Conservation (phyloP, 2,329 filamentous ascomycete genomes). For the Talaromyces sp. region DNA sequence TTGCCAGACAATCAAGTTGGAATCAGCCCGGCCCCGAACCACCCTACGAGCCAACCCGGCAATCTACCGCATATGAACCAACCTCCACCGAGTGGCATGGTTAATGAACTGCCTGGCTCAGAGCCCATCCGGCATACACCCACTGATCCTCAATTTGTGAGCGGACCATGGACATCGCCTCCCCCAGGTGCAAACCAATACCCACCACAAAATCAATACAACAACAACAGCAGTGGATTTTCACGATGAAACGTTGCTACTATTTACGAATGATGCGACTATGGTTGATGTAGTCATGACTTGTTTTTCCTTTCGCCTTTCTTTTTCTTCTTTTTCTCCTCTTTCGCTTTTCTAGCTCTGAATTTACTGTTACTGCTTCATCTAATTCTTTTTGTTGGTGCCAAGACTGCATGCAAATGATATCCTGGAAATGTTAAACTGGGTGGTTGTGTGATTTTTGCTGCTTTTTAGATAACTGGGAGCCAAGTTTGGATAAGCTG, state of each 20-base stretch:
- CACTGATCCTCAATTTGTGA: conserved; percentile 26
- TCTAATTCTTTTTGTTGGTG: neutral
- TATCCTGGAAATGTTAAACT: neutral
- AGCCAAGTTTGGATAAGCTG: neutral
- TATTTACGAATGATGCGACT: neutral
- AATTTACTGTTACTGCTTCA: neutral
- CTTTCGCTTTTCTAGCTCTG: neutral
- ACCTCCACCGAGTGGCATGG: neutral
- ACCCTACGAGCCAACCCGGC: neutral
- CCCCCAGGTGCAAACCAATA: conserved; percentile 2
- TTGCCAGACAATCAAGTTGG: conserved; percentile 3
- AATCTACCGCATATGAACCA: neutral
- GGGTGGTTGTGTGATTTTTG: neutral
- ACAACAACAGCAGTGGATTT: conserved; percentile 6
- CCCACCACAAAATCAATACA: conserved; percentile 5
- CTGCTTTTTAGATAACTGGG: neutral
- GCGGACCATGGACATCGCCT: conserved; percentile 23
- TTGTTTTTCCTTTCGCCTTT: neutral
- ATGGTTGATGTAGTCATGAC: neutral
- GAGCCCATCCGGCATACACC: conserved; percentile 7
- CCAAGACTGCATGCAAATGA: neutral
- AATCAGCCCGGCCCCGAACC: neutral
- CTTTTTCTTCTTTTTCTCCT: neutral
- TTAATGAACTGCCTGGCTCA: neutral
- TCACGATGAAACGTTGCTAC: neutral